Evolutionary conservation across 1,284 basidiomycete genomes (phyloP).

Genomic region (Phenoliferia sp.): DNA sequence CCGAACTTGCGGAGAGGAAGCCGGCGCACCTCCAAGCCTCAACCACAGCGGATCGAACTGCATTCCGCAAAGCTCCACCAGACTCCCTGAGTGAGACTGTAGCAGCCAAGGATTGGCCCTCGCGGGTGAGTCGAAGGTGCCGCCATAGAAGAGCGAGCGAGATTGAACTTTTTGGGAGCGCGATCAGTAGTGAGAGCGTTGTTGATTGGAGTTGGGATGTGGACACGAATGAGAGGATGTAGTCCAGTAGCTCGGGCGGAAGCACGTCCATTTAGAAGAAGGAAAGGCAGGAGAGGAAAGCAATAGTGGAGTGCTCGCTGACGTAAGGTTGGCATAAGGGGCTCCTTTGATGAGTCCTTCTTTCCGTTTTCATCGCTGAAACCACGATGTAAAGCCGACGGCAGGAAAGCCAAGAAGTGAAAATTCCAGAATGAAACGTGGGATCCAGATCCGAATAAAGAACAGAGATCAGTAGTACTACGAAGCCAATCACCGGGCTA

Average conservation of each 20-base stretch:
- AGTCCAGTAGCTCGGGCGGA: constrained; percentile 33
- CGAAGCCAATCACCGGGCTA: no score
- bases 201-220: constrained; percentile 25
- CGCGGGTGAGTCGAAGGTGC: constrained; percentile 22
- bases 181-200: constrained; percentile 23
- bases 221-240: constrained; percentile 18
- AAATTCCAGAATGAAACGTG: no score
- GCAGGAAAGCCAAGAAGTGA: no score
- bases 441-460: no score
- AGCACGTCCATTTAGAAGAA: constrained; percentile 1
- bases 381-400: no score
- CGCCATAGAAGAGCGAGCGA: constrained; percentile 21
- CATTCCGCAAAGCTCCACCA: background rate
- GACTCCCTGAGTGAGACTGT: background rate
- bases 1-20: background rate
- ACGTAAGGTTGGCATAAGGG: no score
- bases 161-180: constrained; percentile 11
- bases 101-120: constrained; percentile 22
- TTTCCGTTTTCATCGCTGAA: no score
- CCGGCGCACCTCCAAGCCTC: constrained; percentile 22
- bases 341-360: no score
- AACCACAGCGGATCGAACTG: constrained; percentile 10
- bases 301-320: background rate
- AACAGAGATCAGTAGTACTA: no score
- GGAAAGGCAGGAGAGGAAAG: background rate